Evolutionary conservation across 2,329 filamentous ascomycete genomes (phyloP).

Genomic region (Verticillium zaregamsianum): DNA sequence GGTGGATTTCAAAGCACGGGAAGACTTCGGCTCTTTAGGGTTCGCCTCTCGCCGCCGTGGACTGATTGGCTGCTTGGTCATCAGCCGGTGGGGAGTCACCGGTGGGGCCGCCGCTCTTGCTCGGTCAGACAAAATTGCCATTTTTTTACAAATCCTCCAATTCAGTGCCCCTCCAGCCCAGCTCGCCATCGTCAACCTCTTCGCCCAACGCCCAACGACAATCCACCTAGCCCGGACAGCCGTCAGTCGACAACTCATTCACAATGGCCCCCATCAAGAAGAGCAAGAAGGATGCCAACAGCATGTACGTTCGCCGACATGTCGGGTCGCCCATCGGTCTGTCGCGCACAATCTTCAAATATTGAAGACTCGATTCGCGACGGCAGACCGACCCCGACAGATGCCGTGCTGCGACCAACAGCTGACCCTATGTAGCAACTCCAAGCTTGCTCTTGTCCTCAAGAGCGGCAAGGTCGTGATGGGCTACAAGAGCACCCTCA

Average conservation of each 20-base stretch:
- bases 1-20: constrained; percentile 33
- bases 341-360: neutral
- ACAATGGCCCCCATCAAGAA: constrained; percentile 68
- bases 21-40: constrained; percentile 9
- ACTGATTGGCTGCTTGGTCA: constrained; percentile 20
- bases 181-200: constrained; percentile 7
- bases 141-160: neutral
- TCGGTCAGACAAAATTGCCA: neutral
- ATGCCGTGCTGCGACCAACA: neutral
- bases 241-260: constrained; percentile 37
- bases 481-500: constrained; percentile 68
- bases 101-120: constrained; percentile 14
- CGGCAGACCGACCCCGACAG: neutral
- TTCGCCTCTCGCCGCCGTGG: neutral
- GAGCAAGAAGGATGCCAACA: constrained; percentile 82
- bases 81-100: constrained; percentile 26
- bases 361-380: neutral
- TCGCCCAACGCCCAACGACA: constrained; percentile 10
- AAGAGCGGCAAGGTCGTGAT: constrained; percentile 76
- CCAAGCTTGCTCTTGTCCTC: constrained; percentile 59
- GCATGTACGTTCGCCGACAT: constrained; percentile 32
- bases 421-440: constrained; percentile 25
- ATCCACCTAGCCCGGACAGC: neutral
- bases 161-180: neutral
- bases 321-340: neutral